A percentile compares a stretch with the other conserved stretches of the same genome.
Evolutionary conservation across 225 moss, liverwort and hornwort genomes (phyloP).

Genomic region (Pseudisothecium myosuroides): DNA sequence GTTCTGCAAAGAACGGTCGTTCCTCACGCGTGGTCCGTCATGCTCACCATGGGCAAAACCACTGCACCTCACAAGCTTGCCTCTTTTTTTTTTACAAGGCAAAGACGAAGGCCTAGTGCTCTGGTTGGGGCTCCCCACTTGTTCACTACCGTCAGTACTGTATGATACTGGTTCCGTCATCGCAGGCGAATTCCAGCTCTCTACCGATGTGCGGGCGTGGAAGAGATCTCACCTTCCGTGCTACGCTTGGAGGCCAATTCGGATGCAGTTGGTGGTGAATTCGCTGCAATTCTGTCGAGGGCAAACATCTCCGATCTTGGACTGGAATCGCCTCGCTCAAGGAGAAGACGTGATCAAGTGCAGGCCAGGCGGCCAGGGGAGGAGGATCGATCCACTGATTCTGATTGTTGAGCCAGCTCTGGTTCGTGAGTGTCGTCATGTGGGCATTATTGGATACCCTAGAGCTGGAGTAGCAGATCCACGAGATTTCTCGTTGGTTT

Average conservation of each 20-base stretch:
- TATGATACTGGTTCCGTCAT: background rate
- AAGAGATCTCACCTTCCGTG: background rate
- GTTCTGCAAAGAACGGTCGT: background rate
- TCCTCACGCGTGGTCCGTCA: background rate
- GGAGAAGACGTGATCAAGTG: background rate
- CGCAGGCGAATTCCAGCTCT: background rate
- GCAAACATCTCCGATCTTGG: background rate
- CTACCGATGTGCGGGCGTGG: background rate
- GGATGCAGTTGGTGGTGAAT: background rate
- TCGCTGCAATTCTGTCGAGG: background rate
- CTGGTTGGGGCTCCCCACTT: background rate
- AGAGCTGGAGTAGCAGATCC: background rate
- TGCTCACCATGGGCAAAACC: background rate
- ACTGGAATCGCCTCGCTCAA: background rate
- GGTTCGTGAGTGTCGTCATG: background rate
- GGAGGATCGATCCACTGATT: background rate
- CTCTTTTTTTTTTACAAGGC: background rate
- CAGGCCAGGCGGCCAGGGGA: too few relatives aligned
- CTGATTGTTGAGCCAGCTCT: background rate
- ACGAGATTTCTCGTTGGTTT: background rate
- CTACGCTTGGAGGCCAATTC: background rate
- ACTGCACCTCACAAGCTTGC: background rate
- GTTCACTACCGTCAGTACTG: background rate
- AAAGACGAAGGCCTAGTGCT: background rate
- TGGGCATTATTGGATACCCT: background rate